phyloP scores from a whole-genome alignment of 352 stramenopile genomes.

The Elongisporangium anandrum region DNA sequence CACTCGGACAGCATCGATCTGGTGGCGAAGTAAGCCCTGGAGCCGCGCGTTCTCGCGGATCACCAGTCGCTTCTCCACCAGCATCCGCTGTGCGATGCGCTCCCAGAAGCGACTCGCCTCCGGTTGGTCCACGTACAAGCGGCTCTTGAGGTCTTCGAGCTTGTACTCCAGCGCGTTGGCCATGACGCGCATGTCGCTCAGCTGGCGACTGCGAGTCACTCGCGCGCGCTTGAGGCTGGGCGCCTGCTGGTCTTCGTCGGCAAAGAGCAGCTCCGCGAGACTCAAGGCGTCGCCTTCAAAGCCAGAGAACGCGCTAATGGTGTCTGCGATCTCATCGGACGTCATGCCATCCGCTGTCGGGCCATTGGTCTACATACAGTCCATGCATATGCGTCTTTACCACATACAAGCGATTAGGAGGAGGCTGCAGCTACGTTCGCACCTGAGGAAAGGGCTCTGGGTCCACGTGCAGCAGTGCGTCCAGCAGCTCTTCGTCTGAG shows the following conservation, averaged over 20 bases:
- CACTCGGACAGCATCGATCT: constrained; percentile 13
- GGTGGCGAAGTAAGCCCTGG: constrained; percentile 18
- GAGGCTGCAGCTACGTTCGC: background rate
- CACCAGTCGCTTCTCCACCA: constrained; percentile 23
- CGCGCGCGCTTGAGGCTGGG: constrained; percentile 3
- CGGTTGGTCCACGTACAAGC: constrained; percentile 15
- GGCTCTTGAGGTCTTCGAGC: constrained; percentile 30
- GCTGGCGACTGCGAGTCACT: background rate
- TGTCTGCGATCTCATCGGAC: background rate
- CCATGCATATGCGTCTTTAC: background rate
- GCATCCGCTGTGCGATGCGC: constrained; percentile 32
- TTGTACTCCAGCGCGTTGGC: constrained; percentile 11
- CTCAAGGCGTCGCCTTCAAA: background rate
- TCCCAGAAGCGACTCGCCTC: constrained; percentile 25
- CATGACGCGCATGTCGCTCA: background rate
- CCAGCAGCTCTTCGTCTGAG: constrained; percentile 44
- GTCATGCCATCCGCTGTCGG: constrained; percentile 10
- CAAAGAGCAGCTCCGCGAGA: background rate
- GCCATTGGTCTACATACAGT: constrained; percentile 5
- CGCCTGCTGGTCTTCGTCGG: constrained; percentile 1
- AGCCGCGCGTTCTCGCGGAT: constrained; percentile 33
- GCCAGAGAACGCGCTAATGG: background rate
- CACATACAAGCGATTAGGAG: background rate
- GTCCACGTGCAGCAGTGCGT: constrained; percentile 29
- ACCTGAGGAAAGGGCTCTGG: background rate